Evolutionary conservation across 768 basidiomycete species (phyloP), one percentile per base, ranked within the genome.

Genomic region (Termitomyces sp.): DNA sequence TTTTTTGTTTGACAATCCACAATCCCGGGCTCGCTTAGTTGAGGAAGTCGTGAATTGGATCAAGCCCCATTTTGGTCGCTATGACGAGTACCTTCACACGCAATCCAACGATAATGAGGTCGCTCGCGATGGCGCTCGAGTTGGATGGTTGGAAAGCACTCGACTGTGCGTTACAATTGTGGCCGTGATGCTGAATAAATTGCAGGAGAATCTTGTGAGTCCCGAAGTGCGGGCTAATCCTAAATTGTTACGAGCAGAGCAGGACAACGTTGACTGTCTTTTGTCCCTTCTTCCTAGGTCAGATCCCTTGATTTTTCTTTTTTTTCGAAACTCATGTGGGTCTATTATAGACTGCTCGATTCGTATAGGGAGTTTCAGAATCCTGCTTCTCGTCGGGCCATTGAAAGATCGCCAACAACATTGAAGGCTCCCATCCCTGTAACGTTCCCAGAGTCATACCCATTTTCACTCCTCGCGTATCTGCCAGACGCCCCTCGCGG

Each of bases 11-110:
- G 91, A 94, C 65, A 85, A 88, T 58, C 74, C 88, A 0, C 81
- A 90, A 54, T 87, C 90, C 15, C 85, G 96, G 29, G 79, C 87
- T 1, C 73, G 90, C 5, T 77, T 98, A 2, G 86, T 96, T 7
- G 94, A 97, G 62, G 85, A 88, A 20, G 85, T 98, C 28, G 86
- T 94, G 10, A 82, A 88, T 22, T 98, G 95, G 94, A 88, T 98
- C 63, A 96, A 94, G 68, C 93, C 95, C 2, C 87, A 95, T 69
- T 92, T 98, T 65, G 95, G 95, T 26, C 83, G 84, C 29, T 98
- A 88, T 66, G 94, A 98, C 61, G 94, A 95, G 70, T 89, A 84
- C 62, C 68, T 77, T 20, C 81, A 85, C 61, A 81, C 80, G 13
- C 78, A 80, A 55, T 72, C 82, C 2, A 84, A 78, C 55, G 94